These are phyloP conservation scores for Globisporangium mamillatum DNA, from an alignment of 352 stramenopile genomes.

Conservation along the genomic window DNA sequence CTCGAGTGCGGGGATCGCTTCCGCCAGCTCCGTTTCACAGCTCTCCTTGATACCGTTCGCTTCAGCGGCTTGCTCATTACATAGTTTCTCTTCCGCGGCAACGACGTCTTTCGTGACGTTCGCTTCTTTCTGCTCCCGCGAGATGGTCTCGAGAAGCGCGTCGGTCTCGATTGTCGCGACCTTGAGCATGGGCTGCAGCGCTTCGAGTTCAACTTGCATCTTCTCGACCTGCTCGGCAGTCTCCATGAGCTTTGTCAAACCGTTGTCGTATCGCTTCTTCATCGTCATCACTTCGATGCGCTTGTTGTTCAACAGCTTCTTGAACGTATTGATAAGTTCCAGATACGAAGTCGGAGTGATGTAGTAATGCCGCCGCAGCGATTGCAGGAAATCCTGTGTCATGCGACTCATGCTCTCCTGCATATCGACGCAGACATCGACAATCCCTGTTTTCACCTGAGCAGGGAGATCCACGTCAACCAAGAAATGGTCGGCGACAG, in stretches of 20 bases:
- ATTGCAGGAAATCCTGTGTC: slow-evolving; percentile 82
- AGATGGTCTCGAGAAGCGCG: slow-evolving; percentile 88
- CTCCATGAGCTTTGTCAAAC: slow-evolving; percentile 92
- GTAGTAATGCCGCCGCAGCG: slow-evolving; percentile 92
- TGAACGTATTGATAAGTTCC: slow-evolving; percentile 95
- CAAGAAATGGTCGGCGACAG: slow-evolving; percentile 91
- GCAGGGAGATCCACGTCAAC: slow-evolving; percentile 83
- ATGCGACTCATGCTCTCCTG: slow-evolving; percentile 89
- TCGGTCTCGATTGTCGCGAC: slow-evolving; percentile 91
- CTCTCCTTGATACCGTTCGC: slow-evolving; percentile 89
- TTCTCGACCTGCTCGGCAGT: slow-evolving; percentile 92
- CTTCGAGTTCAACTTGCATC: slow-evolving; percentile 92
- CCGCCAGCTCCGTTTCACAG: slow-evolving; percentile 90
- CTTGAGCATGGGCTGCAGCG: slow-evolving; percentile 91
- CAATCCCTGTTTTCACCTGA: slow-evolving; percentile 79
- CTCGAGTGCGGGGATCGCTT: slow-evolving; percentile 91
- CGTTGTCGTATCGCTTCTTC: slow-evolving; percentile 92
- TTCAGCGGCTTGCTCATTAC: slow-evolving; percentile 84
- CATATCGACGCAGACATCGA: slow-evolving; percentile 95
- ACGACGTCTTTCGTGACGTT: slow-evolving; percentile 87
- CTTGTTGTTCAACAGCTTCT: slow-evolving; percentile 90
- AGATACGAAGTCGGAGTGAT: slow-evolving; percentile 95
- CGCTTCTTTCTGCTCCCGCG: slow-evolving; percentile 83
- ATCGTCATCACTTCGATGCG: slow-evolving; percentile 88
- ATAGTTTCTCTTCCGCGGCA: slow-evolving; percentile 78